Conservation (phyloP, 768 basidiomycete species). For the Boletus sp. region DNA sequence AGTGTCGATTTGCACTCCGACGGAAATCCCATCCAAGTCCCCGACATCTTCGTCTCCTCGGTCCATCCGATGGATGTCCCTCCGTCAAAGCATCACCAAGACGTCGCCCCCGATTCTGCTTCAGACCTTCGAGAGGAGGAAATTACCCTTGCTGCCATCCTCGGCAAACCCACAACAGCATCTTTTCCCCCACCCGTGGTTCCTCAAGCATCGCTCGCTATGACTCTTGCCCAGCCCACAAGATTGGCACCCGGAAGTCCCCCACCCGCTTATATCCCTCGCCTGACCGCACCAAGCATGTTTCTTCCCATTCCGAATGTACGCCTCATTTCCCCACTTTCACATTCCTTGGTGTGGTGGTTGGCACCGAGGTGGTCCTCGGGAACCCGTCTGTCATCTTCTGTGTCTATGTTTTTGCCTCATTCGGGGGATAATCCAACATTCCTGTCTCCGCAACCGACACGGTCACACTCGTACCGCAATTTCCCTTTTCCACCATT, state of each 20-base stretch:
- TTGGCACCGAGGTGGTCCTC: slow-evolving; percentile 39
- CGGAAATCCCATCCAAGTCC: background rate
- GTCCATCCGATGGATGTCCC: slow-evolving; percentile 1
- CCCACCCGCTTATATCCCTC: slow-evolving; percentile 54
- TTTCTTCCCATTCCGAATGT: slow-evolving; percentile 90
- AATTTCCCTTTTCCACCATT: background rate
- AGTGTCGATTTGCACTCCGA: slow-evolving; percentile 11
- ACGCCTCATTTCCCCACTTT: slow-evolving; percentile 48
- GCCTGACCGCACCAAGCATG: slow-evolving; percentile 69
- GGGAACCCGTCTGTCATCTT: slow-evolving; percentile 33
- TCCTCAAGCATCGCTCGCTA: slow-evolving; percentile 40
- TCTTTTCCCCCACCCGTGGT: slow-evolving; percentile 35
- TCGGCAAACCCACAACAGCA: slow-evolving; percentile 53
- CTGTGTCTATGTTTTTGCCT: slow-evolving; percentile 33
- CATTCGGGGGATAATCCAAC: background rate
- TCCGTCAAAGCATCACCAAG: background rate
- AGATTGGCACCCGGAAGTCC: slow-evolving; percentile 7
- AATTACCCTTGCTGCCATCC: slow-evolving; percentile 39
- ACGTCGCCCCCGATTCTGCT: background rate
- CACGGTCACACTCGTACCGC: background rate
- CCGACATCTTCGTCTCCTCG: background rate
- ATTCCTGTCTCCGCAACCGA: background rate
- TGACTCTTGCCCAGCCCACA: slow-evolving; percentile 39
- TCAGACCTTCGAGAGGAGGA: slow-evolving; percentile 23
- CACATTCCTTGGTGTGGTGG: slow-evolving; percentile 59